These are phyloP conservation scores for Ananas comosus DNA, from an alignment of 176 grass and related monocot genomes.

Conservation along the genomic window DNA sequence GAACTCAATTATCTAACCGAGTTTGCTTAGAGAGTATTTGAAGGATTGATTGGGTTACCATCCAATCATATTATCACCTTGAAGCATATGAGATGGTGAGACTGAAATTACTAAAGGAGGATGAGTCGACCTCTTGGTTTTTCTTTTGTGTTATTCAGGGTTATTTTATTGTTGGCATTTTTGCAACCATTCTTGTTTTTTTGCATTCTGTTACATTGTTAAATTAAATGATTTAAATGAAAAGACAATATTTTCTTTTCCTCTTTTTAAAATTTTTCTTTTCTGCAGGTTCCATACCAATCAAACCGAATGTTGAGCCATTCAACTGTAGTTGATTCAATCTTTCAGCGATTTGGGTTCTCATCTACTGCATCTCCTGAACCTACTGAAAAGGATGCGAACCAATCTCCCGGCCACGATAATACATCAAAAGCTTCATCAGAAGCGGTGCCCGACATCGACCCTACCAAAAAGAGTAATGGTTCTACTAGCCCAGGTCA, in stretches of 20 bases:
- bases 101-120: no score
- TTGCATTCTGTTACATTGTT: not conserved
- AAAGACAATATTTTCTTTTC: not conserved
- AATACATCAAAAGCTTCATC: not conserved
- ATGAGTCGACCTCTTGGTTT: no score
- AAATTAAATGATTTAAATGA: not conserved
- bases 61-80: no score
- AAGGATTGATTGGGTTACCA: no score
- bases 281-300: slow-evolving; percentile 12
- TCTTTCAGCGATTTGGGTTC: slow-evolving; percentile 46
- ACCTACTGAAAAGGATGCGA: slow-evolving; percentile 26
- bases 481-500: slow-evolving; percentile 23
- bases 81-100: no score
- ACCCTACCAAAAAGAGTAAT: slow-evolving; percentile 9
- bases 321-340: slow-evolving; percentile 23
- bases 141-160: no score
- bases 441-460: slow-evolving; percentile 1
- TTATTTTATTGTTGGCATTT: not conserved
- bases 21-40: no score
- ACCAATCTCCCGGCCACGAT: slow-evolving; percentile 25
- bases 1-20: no score
- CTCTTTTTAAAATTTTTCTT: slow-evolving; percentile 6
- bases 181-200: not conserved
- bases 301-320: slow-evolving; percentile 26
- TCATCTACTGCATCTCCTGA: slow-evolving; percentile 36